Conservation (phyloP, 164 flowering plant species). For the Liquidambar formosana region DNA sequence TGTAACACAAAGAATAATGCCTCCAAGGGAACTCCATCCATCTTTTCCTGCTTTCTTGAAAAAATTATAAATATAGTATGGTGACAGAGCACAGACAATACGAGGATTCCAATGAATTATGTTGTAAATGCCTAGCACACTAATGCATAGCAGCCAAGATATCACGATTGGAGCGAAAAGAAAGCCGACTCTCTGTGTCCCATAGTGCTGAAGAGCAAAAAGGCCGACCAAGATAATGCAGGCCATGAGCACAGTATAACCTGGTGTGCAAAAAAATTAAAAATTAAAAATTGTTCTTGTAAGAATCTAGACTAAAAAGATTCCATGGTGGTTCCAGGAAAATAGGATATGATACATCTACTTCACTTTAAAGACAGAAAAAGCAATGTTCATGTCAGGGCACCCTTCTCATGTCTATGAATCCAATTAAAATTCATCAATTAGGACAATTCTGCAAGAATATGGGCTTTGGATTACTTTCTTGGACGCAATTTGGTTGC, state of each 20-base stretch:
- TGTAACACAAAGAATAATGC: slow-evolving; percentile 58
- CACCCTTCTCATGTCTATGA: not conserved
- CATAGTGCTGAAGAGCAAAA: slow-evolving; percentile 65
- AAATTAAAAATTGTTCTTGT: not conserved
- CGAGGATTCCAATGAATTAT: slow-evolving; percentile 50
- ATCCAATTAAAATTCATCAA: not conserved
- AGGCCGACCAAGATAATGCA: slow-evolving; percentile 55
- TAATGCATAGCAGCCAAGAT: slow-evolving; percentile 63
- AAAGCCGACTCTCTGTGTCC: slow-evolving; percentile 60
- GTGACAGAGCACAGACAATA: slow-evolving; percentile 51
- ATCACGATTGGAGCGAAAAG: slow-evolving; percentile 63
- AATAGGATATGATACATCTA: too few relatives aligned
- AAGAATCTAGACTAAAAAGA: not conserved
- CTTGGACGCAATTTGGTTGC: too few relatives aligned
- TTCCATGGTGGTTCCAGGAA: not conserved
- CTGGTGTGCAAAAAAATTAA: slow-evolving; percentile 22
- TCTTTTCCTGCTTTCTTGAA: slow-evolving; percentile 41
- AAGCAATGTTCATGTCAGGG: too few relatives aligned
- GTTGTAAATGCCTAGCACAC: slow-evolving; percentile 64
- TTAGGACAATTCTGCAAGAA: not conserved
- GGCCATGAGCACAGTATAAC: slow-evolving; percentile 37
- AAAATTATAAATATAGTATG: slow-evolving; percentile 47
- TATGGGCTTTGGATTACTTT: too few relatives aligned
- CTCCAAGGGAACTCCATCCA: slow-evolving; percentile 68
- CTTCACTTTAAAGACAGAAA: too few relatives aligned